Base-by-base conservation (phyloP, 2,329 filamentous ascomycete genomes). In the Botrytis elliptica region DNA sequence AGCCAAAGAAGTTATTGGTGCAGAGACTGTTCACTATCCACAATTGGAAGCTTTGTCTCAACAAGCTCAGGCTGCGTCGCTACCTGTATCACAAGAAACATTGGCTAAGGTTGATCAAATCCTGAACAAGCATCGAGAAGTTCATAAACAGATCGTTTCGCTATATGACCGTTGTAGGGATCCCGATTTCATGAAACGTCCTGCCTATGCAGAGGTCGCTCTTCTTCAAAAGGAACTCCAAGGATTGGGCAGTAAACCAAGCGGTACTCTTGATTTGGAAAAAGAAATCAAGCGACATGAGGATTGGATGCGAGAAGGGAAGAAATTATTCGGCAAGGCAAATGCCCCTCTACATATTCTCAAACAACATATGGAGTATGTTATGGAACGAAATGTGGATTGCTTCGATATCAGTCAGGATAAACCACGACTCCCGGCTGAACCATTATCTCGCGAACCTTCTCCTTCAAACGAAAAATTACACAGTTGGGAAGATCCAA, bases 251-350 rank as follows among this genome's bases (percentile, higher is more conserved):
- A 97, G 94, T 76, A 98, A 98, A 80, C 96, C 96, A 0, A 89
- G 89, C 59, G 96, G 96, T 3, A 97, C 95, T 0, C 88, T 97
- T 49, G 96, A 99, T 79, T 88, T 99, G 7, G 96, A 99, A 81
- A 95, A 94, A 76, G 94, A 98, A 82, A 92, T 96, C 77, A 97
- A 96, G 81, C 90, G 93, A 12, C 96, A 98, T 77, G 96, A 99
- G 81, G 96, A 99, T 82, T 99, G 96, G 96, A 99, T 99, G 95
- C 89, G 96, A 46, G 94, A 94, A 79, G 96, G 96, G 69, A 99
- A 99, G 84, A 98, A 98, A 82, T 84, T 99, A 0, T 99, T 99
- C 80, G 96, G 96, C 70, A 99, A 99, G 83, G 96, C 96, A 1
- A 99, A 99, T 81, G 96, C 96, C 1, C 96, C 96, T 1, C 86